These are phyloP conservation scores for Paracoccidioides lutzii DNA, from an alignment of 2,329 filamentous ascomycete genomes.

Conservation along the genomic window DNA sequence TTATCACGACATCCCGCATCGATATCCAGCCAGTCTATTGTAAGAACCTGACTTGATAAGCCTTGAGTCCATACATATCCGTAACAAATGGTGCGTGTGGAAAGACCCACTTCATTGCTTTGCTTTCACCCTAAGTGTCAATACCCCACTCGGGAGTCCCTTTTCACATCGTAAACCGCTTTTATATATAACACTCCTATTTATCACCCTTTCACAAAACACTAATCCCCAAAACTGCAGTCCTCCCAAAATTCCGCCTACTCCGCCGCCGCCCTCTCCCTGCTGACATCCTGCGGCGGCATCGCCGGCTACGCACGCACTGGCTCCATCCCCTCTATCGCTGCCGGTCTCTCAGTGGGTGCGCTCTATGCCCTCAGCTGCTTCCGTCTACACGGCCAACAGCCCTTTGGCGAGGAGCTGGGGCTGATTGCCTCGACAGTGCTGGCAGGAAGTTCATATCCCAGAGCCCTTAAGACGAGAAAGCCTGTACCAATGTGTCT, in stretches of 20 bases:
- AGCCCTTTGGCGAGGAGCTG: slow-evolving; percentile 74
- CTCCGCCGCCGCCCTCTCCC: slow-evolving; percentile 65
- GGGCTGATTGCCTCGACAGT: slow-evolving; percentile 80
- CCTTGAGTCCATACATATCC: neutral
- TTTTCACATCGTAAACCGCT: neutral
- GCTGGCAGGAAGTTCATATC: slow-evolving; percentile 71
- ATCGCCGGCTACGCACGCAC: slow-evolving; percentile 76
- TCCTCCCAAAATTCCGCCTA: slow-evolving; percentile 24
- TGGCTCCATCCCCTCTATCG: slow-evolving; percentile 73
- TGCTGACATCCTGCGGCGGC: slow-evolving; percentile 75
- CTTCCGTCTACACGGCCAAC: slow-evolving; percentile 61
- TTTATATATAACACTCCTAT: neutral
- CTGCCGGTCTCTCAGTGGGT: slow-evolving; percentile 74
- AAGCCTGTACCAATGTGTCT: slow-evolving; percentile 78
- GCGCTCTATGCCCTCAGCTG: slow-evolving; percentile 65
- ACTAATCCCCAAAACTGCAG: slow-evolving; percentile 1
- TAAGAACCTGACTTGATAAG: too few species aligned
- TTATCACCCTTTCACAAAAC: neutral
- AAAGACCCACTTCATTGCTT: neutral
- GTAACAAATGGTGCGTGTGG: neutral
- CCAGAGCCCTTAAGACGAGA: slow-evolving; percentile 65
- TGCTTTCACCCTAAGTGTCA: neutral
- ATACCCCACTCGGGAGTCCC: too few species aligned
- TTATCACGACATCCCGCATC: too few species aligned
- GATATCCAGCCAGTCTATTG: too few species aligned